Base-by-base conservation (phyloP, 2,329 filamentous ascomycete genomes). In the Calonectria hongkongensis region DNA sequence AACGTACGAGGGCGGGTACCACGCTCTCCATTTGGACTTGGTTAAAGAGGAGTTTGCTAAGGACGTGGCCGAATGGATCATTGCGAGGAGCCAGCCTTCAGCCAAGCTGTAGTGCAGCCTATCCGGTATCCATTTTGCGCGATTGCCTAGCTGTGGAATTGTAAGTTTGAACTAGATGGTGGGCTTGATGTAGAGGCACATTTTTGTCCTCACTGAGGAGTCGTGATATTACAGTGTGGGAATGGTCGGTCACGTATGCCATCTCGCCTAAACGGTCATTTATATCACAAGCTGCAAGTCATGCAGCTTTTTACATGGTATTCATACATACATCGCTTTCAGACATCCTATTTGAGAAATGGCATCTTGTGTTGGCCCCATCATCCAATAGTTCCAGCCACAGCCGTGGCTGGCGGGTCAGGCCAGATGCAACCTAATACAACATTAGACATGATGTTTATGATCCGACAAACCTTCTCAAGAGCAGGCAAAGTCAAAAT, bases 1-100 rank as follows among this genome's bases (percentile, higher is more conserved):
- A 86, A 84, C 87, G 25, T 98, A 97, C 82, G 91, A 94, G 36
- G 95, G 94, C 12, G 94, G 90, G 81, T 95, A 91, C 82, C 96
- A 98, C 85, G 93, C 94, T 85, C 83, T 94, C 75, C 92, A 94
- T 81, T 86, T 88, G 1, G 92, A 94, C 71, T 81, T 85, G 10
- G 88, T 86, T 70, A 88, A 86, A 80, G 86, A 89, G 70, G 85
- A 88, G 75, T 91, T 89, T 75, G 86, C 85, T 68, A 88, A 87
- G 67, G 92, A 95, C 80, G 86, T 94, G 6, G 88, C 85, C 4
- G 88, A 90, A 71, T 95, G 93, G 93, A 91, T 95, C 69, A 80
- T 94, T 72, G 86, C 86, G 76, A 83, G 83, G 62, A 80, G 73
- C 48, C 66, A 50, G 77, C 75, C 65, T 16, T 73, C 76, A 66